Base-by-base conservation (phyloP, 306 rosid species). In the Dalbergia cultrata region DNA sequence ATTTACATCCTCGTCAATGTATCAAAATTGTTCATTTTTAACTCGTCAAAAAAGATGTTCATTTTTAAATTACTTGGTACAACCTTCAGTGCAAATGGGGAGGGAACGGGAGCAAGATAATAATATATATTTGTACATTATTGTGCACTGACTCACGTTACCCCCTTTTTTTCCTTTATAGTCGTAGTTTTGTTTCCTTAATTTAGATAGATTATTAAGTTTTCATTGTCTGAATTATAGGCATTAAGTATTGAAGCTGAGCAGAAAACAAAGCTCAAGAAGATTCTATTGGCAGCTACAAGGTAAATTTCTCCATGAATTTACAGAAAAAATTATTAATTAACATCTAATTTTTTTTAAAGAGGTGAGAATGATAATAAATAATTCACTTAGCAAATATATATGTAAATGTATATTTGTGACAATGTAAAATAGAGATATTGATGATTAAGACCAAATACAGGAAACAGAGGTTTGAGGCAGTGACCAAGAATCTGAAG, bases 381-480 rank as follows among this genome's bases (percentile, higher is more conserved):
- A 35, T 52, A 52, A 50, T 50, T 50, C 60, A 54, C 60, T 54
- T 54, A 14, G 18, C 9, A 52, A 76, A 41, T 19, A 21, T 21
- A 21, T 21, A 21, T 34, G 14, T 31, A 31, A 11, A 61, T 66
- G 44, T 1, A 53, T 50, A 4, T 41, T 16, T 6, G 45, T 63
- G 18, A 10, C 4, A 13, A 34, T 34, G 11, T 63, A 21, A 43
- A 67, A 14, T 50, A 2, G 18, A 19, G 2, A 62, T 13, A 62
- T 39, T 53, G 35, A 70, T 17, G 43, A 10, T 22, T 26, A 58
- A 75, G 21, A 26, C 3, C 2, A 19, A 49, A 72, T 19, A 12
- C 59, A 68, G 98, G 90, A 90, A 90, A 52, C 91, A 86, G 54
- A 93, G 97, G 72, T 88, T 95, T 81, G 97, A 86, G 83, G 89